Evolutionary conservation across 768 basidiomycete species (phyloP), one percentile per base, ranked within the genome.

Genomic region (Termitomyces heimii): DNA sequence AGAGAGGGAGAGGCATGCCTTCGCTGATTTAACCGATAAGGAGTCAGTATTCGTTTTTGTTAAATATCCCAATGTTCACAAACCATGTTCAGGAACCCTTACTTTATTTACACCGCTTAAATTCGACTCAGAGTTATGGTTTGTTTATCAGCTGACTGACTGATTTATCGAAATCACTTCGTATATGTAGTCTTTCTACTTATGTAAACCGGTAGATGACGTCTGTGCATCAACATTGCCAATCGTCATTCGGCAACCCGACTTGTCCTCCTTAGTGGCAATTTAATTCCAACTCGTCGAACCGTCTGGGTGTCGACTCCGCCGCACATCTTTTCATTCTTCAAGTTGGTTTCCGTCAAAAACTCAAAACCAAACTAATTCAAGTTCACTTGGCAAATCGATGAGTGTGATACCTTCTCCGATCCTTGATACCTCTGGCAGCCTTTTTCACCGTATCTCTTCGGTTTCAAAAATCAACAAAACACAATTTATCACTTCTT

Each of bases 1-100:
- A 52, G 82, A 86, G 64, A 74, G 82, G 20, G 82, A 85, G 57
- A 74, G 77, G 49, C 77, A 84, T 53, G 85, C 84, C 20, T 86
- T 87, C 66, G 71, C 79, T 26, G 84, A 87, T 65, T 61, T 84
- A 54, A 85, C 84, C 4, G 84, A 86, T 67, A 81, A 78, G 63
- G 79, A 84, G 82, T 85, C 58, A 67, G 82, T 71, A 42, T 47
- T 35, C 5, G 31, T 29, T 26, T 32, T 53, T 49, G 22, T 29
- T 12, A 32, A 26, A 52, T 35, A 48, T 18, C 42, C 20, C 32
- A 35, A 16, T 46, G 47, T 54, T 47, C 57, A 48, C 31, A 47
- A 32, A 20, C 18, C 49, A 45, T 13, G n/a, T 1, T n/a, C 58
- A 83, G 82, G 69, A 86, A 85, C 62, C 67, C 78, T 18, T 85